Evolutionary conservation across 768 basidiomycete species (phyloP).

Genomic region (Tephrocybe sp.): DNA sequence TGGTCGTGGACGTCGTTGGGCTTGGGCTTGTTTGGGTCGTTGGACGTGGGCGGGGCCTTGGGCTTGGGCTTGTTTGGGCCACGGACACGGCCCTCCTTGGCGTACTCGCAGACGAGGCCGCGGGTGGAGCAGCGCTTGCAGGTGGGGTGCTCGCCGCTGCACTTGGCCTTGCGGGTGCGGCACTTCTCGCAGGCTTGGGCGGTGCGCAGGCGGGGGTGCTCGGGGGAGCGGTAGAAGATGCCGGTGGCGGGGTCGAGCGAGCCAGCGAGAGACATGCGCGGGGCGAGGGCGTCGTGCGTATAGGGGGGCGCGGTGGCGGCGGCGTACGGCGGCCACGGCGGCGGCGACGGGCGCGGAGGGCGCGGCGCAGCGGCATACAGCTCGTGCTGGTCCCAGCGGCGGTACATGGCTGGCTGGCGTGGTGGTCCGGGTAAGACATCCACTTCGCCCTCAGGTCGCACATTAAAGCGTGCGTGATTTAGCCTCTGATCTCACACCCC

Average conservation of each 20-base stretch:
- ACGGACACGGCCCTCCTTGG: constrained; percentile 61
- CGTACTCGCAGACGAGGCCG: constrained; percentile 65
- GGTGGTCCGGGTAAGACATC: constrained; percentile 13
- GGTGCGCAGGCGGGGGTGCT: constrained; percentile 66
- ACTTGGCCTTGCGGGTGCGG: constrained; percentile 74
- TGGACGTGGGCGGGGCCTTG: constrained; percentile 20
- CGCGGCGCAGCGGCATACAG: neutral
- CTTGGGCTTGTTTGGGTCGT: constrained; percentile 6
- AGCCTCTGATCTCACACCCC: constrained; percentile 26
- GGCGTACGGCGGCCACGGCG: neutral
- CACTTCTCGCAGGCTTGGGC: constrained; percentile 79
- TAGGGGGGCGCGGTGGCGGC: neutral
- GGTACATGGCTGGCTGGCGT: neutral
- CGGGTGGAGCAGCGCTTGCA: constrained; percentile 65
- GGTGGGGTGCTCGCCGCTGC: constrained; percentile 68
- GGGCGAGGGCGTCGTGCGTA: constrained; percentile 1
- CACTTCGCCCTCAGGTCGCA: neutral
- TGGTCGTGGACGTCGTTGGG: neutral
- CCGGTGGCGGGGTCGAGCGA: constrained; percentile 64
- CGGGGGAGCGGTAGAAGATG: constrained; percentile 64
- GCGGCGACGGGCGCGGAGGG: neutral
- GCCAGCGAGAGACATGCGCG: constrained; percentile 43
- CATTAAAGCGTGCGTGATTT: constrained; percentile 8
- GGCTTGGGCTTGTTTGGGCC: constrained; percentile 60
- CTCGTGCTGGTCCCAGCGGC: neutral